Conservation (phyloP, 176 grass and related monocot species). For the Coix lacrymajobi region DNA sequence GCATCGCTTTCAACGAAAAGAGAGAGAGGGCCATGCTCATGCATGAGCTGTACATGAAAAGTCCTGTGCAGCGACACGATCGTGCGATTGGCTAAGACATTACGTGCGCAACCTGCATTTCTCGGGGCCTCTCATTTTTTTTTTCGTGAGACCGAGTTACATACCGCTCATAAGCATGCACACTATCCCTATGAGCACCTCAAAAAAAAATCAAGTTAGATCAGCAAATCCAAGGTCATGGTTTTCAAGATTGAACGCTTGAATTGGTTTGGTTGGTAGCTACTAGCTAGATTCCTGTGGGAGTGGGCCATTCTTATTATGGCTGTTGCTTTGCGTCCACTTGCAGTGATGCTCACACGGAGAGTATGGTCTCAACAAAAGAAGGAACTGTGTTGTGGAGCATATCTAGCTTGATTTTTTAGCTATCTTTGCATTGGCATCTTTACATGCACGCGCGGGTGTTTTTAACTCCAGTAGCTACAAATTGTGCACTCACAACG, state of each 20-base stretch:
- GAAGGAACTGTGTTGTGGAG: not conserved
- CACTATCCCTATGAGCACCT: too few relatives aligned
- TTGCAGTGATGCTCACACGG: not conserved
- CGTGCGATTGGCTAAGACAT: not conserved
- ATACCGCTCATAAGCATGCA: too few relatives aligned
- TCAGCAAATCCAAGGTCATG: too few relatives aligned
- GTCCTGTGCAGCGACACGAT: conserved; percentile 4
- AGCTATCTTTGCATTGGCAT: too few relatives aligned
- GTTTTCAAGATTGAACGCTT: not conserved
- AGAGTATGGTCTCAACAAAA: not conserved
- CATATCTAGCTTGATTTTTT: not conserved
- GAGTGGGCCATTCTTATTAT: not conserved
- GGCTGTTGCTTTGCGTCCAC: conserved; percentile 3
- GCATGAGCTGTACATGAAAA: not conserved
- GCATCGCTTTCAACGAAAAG: conserved; percentile 35
- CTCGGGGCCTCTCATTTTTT: not conserved
- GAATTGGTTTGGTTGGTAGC: conserved; percentile 7
- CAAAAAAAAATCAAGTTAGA: too few relatives aligned
- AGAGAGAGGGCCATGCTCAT: not conserved
- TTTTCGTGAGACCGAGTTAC: too few relatives aligned
- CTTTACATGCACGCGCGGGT: not conserved
- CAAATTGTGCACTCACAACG: not conserved
- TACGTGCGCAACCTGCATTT: conserved; percentile 17
- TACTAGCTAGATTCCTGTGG: not conserved
- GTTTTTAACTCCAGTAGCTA: not conserved